These are phyloP conservation scores for Paraphoma chrysanthemicola DNA, from an alignment of 2,329 filamentous ascomycete species.

Conservation along the genomic window DNA sequence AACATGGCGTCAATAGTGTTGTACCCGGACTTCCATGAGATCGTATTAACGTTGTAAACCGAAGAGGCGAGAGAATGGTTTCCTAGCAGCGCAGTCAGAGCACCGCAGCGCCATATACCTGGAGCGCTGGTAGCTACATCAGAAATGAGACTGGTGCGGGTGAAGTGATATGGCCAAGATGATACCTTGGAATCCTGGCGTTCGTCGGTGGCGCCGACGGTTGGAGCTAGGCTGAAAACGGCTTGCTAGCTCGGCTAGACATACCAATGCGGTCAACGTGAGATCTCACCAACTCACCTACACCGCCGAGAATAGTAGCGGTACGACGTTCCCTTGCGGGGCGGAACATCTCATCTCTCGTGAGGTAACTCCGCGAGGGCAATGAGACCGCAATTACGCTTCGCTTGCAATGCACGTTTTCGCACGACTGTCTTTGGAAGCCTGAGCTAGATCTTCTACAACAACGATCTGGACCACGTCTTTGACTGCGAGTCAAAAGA, in stretches of 20 bases:
- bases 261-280: background rate
- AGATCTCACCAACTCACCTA: background rate
- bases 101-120: background rate
- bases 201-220: conserved; percentile 2
- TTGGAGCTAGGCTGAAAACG: conserved; percentile 5
- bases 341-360: background rate
- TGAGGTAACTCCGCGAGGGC: background rate
- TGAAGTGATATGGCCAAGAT: background rate
- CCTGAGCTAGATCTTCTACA: no score
- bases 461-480: no score
- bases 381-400: no score
- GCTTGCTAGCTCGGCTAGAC: background rate
- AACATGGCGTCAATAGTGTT: conserved; percentile 15
- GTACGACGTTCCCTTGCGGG: background rate
- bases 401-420: no score
- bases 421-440: no score
- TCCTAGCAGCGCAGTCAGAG: background rate
- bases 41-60: background rate
- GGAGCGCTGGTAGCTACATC: background rate
- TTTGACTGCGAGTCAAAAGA: no score
- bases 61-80: background rate
- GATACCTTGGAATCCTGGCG: background rate
- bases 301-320: background rate
- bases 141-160: background rate
- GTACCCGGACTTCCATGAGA: conserved; percentile 4